Base-by-base conservation (phyloP, 495 filamentous ascomycete genomes). In the Xylaria sp. region DNA sequence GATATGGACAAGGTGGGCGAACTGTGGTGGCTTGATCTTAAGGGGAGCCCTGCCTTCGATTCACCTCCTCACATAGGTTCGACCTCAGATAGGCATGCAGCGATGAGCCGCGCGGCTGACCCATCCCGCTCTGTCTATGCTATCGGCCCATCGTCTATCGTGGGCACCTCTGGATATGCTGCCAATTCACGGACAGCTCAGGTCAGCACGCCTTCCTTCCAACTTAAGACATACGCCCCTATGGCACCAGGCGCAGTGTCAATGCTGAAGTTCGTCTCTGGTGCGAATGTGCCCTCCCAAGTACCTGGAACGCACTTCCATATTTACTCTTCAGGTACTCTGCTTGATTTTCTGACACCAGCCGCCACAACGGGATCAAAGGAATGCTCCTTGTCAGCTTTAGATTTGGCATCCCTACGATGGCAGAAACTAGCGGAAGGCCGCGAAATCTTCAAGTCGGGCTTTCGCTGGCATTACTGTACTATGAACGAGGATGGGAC, bases 401-500 rank as follows among this genome's bases (percentile, higher is more conserved):
- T 99, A 19, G 95, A 98, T 59, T 85, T 99, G 15, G 90, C 90
- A 66, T 89, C 93, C 17, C 81, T 98, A 61, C 90, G 93, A 46
- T 99, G 96, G 96, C 93, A 96, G 78, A 95, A 93, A 76, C 82
- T 99, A 8, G 95, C 94, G 12, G 95, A 97, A 72, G 97, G 96
- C 11, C 91, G 91, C 35, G 97, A 98, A 77, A 91, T 98, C 31
- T 98, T 98, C 81, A 86, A 92, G 65, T 85, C 89, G 1, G 91
- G 91, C 12, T 98, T 94, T 78, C 89, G 94, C 61, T 98, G 97
- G 97, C 95, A 98, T 79, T 99, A 99, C 78, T 98, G 96, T 78
- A 94, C 93, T 0, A 90, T 97, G 80, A 94, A 97, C 77, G 89
- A 96, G 72, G 91, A 94, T 67, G 94, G 93, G 1, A 98, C 96